These are phyloP conservation scores for Naganishia antarctica DNA, from an alignment of 768 basidiomycete genomes.

Conservation along the genomic window DNA sequence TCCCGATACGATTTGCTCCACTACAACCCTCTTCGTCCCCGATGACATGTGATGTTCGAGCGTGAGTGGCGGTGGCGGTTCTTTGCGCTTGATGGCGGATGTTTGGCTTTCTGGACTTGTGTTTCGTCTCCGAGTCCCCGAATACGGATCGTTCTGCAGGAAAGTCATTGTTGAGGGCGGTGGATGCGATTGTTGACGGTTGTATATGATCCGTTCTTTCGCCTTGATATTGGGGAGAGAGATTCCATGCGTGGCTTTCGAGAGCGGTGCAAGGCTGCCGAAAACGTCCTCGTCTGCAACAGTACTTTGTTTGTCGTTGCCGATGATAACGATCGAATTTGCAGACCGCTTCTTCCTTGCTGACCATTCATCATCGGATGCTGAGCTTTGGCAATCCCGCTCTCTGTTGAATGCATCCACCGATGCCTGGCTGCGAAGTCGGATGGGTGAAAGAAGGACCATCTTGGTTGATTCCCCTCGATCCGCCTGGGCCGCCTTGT, in stretches of 20 bases:
- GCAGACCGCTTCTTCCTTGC: too few species aligned
- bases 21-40: not conserved
- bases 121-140: not conserved
- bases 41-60: not conserved
- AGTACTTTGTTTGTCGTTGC: not conserved
- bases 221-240: not conserved
- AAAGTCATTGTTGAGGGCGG: conserved; percentile 15
- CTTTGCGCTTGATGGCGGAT: conserved; percentile 13
- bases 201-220: not conserved
- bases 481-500: too few species aligned
- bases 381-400: too few species aligned
- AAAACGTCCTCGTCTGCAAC: conserved; percentile 9
- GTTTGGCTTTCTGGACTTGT: not conserved
- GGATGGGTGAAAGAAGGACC: not conserved
- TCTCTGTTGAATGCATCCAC: not conserved
- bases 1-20: conserved; percentile 19
- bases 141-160: conserved; percentile 15
- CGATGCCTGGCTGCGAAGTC: not conserved
- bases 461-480: too few species aligned
- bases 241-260: not conserved
- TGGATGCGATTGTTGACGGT: conserved; percentile 12
- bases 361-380: too few species aligned
- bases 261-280: not conserved
- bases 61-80: conserved; percentile 16
- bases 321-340: conserved; percentile 4